Base-by-base conservation (phyloP, 2,329 filamentous ascomycete genomes). In the Mycogone perniciosa region DNA sequence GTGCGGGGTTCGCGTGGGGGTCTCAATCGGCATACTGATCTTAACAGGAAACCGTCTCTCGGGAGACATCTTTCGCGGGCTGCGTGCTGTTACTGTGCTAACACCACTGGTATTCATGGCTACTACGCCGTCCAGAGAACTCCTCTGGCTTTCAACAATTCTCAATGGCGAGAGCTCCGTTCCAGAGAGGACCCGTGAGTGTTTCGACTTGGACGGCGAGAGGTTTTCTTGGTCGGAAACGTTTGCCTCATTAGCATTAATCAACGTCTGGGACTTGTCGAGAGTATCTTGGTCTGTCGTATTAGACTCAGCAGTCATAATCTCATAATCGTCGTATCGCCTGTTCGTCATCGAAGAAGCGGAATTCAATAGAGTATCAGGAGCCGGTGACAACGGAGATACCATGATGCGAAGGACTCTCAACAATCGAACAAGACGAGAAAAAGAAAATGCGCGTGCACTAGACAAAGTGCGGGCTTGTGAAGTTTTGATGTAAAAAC, bases 31-130 rank as follows among this genome's bases (percentile, higher is more conserved):
- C 49, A 58, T 60, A 66, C 71, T 76, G 60, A 82, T 69, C 64
- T 77, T 81, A 59, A 85, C 74, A 49, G 81, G 81, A 59, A 84
- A 85, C 51, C 81, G 72, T 64, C 77, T 81, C 55, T 78, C 77
- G 11, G 79, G 77, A 38, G 62, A 75, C 41, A 72, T 56, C 55
- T 73, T 77, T 50, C 75, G 67, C 30, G 77, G 74, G 57, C 72
- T 79, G 40, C 70, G 47, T 35, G 30, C 49, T 34, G 67, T 7
- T 65, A 60, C 42, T 65, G 57, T 10, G 63, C 60, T 20, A 20
- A 20, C 47, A 63, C 61, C 59, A 63, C 41, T 58, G 55, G 42
- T 55, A n/a, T 42, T 45, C 45, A 46, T 51, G 41, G 50, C 56
- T 46, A 54, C 55, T 38, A 57, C 59, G 35, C 56, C 53, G 43